These are phyloP conservation scores for Helianthus annuus DNA, from an alignment of 129 eudicot genomes.

Conservation along the genomic window HanXRQr2.0-SUNRISE NC_035441.2:180169467-180169966, in stretches of 20 bases:
- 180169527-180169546: not conserved
- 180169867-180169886: too few relatives aligned
- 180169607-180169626: constrained; percentile 82
- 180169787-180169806: too few relatives aligned
- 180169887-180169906: too few relatives aligned
- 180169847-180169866: too few relatives aligned
- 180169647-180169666: constrained; percentile 94
- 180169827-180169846: too few relatives aligned
- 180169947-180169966: too few relatives aligned
- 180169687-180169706: constrained; percentile 72
- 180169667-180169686: constrained; percentile 78
- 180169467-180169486: not conserved
- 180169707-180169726: constrained; percentile 66
- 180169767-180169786: too few relatives aligned
- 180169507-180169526: not conserved
- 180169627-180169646: constrained; percentile 77
- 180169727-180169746: constrained; percentile 3
- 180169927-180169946: too few relatives aligned
- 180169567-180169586: constrained; percentile 96
- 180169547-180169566: constrained; percentile 6
- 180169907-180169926: too few relatives aligned
- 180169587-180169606: constrained; percentile 81
- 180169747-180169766: too few relatives aligned
- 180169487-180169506: constrained; percentile 10
- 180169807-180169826: too few relatives aligned